These are phyloP conservation scores for Fusarium robinianum DNA, from an alignment of 2,329 filamentous ascomycete species.

Conservation along the genomic window DNA sequence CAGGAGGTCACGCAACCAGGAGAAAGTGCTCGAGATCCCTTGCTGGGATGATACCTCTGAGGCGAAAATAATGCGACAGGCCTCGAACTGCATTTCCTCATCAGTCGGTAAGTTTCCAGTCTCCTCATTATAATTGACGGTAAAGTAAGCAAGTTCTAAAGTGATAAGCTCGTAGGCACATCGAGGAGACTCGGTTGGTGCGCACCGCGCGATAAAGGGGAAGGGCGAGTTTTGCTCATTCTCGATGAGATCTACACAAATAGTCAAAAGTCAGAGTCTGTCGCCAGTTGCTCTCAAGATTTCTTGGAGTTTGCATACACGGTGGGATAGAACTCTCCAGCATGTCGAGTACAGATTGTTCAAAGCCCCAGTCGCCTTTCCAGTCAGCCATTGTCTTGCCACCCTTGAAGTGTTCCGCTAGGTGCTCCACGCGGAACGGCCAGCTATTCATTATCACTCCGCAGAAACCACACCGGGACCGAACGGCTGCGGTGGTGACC, in stretches of 20 bases:
- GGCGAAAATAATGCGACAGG: constrained; percentile 27
- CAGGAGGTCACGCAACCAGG: constrained; percentile 23
- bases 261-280: too few species aligned
- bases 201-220: too few species aligned
- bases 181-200: constrained; percentile 25
- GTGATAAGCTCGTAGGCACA: constrained; percentile 31
- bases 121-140: constrained; percentile 21
- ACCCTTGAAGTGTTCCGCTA: constrained; percentile 46
- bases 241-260: constrained; percentile 17
- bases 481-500: constrained; percentile 1
- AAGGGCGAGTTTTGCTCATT: too few species aligned
- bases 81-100: constrained; percentile 17
- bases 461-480: constrained; percentile 46
- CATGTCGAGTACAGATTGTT: constrained; percentile 39
- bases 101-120: constrained; percentile 19
- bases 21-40: constrained; percentile 10
- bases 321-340: constrained; percentile 47
- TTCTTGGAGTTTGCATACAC: constrained; percentile 21
- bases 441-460: constrained; percentile 42
- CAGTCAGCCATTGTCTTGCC: constrained; percentile 47
- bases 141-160: constrained; percentile 28
- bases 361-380: constrained; percentile 48
- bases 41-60: constrained; percentile 24
- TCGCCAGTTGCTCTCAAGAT: too few species aligned
- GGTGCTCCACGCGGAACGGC: constrained; percentile 43